phyloP scores from a whole-genome alignment of 1,284 basidiomycete species.

The Cutaneotrichosporon curvatum region DNA sequence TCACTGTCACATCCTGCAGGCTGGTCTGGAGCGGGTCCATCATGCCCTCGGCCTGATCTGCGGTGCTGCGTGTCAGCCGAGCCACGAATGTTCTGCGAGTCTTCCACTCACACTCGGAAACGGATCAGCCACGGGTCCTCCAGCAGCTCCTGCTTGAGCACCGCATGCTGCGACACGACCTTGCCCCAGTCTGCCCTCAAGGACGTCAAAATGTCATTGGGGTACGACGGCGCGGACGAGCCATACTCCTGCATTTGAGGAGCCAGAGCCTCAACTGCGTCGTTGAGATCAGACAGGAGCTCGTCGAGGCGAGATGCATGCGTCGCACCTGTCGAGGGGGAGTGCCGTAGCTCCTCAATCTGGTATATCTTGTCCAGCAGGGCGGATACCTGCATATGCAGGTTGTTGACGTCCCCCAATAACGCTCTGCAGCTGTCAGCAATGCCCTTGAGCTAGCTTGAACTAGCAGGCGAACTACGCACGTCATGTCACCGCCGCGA shows the following conservation, averaged over 20 bases:
- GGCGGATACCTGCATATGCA: conserved; percentile 20
- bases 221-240: too few species aligned
- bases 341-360: conserved; percentile 36
- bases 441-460: too few species aligned
- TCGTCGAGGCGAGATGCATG: conserved; percentile 33
- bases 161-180: conserved; percentile 70
- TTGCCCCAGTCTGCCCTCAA: conserved; percentile 62
- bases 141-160: conserved; percentile 78
- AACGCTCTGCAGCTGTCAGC: conserved; percentile 6
- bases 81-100: conserved; percentile 3
- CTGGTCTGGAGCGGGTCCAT: conserved; percentile 85
- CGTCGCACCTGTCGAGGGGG: conserved; percentile 49
- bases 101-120: conserved; percentile 66
- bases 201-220: background rate
- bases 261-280: conserved; percentile 8
- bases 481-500: conserved; percentile 7
- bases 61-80: too few species aligned
- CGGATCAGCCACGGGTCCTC: conserved; percentile 94
- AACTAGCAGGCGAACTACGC: conserved; percentile 2
- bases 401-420: conserved; percentile 12
- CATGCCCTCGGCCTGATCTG: conserved; percentile 87
- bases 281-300: conserved; percentile 17
- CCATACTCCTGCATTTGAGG: conserved; percentile 6
- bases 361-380: conserved; percentile 31
- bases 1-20: conserved; percentile 22